A percentile compares a stretch with the other conserved stretches of the same genome.
These are phyloP conservation scores for Penicillium simplicissimum DNA, from an alignment of 495 filamentous ascomycete species.

Conservation along the genomic window DNA sequence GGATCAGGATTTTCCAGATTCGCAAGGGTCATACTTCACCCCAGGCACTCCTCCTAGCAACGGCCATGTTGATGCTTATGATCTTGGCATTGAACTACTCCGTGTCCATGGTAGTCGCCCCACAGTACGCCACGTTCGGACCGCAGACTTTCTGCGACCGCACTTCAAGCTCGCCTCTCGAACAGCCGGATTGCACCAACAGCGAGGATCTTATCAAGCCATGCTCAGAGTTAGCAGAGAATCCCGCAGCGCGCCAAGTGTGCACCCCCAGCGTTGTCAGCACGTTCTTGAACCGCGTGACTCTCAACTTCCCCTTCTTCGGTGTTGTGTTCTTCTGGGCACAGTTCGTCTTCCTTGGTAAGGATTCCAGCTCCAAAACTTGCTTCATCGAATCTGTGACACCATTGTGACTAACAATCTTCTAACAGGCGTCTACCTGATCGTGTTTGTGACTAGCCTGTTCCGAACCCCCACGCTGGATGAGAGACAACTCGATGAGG, in stretches of 20 bases:
- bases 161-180: constrained; percentile 51
- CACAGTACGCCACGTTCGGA: constrained; percentile 92
- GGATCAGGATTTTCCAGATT: constrained; percentile 88
- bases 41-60: constrained; percentile 88
- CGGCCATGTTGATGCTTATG: constrained; percentile 85
- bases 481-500: constrained; percentile 74
- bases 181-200: constrained; percentile 78
- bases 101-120: constrained; percentile 85
- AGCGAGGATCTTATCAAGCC: constrained; percentile 68
- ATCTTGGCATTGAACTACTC: constrained; percentile 89
- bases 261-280: constrained; percentile 90
- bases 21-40: constrained; percentile 85
- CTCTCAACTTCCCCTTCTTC: constrained; percentile 95
- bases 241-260: constrained; percentile 62
- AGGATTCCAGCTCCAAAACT: constrained; percentile 10
- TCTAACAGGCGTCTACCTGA: constrained; percentile 63
- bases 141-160: constrained; percentile 91
- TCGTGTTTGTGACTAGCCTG: constrained; percentile 72
- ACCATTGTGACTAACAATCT: background rate
- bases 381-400: background rate
- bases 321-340: constrained; percentile 94
- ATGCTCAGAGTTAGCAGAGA: constrained; percentile 73
- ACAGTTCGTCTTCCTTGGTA: constrained; percentile 86
- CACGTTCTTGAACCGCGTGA: constrained; percentile 90
- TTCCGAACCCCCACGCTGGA: constrained; percentile 79